These are phyloP conservation scores for Phytophthora megakarya DNA, from an alignment of 352 stramenopile genomes.

Conservation along the genomic window DNA sequence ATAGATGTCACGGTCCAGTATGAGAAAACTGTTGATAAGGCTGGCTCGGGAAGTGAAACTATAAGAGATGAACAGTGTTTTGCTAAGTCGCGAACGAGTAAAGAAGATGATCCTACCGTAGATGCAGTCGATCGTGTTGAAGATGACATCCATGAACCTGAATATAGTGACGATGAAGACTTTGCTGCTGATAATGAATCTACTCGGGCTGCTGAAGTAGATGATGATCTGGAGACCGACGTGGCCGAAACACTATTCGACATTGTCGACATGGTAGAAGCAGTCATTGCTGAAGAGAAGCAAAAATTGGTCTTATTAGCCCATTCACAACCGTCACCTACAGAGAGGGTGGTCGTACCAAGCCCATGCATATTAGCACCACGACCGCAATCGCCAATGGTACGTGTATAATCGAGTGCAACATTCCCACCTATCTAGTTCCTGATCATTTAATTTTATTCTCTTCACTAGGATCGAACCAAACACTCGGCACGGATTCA, in stretches of 20 bases:
- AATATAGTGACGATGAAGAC: constrained; percentile 14
- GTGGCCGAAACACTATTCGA: constrained; percentile 56
- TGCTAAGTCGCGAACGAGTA: not conserved
- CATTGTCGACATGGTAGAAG: constrained; percentile 39
- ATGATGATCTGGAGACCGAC: constrained; percentile 44
- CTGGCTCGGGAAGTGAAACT: not conserved
- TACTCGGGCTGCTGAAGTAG: not conserved
- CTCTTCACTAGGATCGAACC: constrained; percentile 5
- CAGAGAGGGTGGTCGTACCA: not conserved
- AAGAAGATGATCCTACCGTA: constrained; percentile 1
- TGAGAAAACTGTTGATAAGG: not conserved
- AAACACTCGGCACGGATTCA: constrained; percentile 52
- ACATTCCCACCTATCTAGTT: not conserved
- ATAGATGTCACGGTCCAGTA: not conserved
- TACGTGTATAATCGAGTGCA: not conserved
- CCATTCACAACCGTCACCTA: too few species aligned
- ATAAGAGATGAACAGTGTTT: not conserved
- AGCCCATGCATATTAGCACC: constrained; percentile 22
- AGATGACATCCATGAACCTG: constrained; percentile 1
- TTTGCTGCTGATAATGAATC: not conserved
- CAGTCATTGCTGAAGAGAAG: constrained; percentile 11
- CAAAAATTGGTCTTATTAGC: too few species aligned
- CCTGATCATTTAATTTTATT: not conserved
- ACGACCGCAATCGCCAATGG: constrained; percentile 21
- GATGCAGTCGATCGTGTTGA: not conserved